Evolutionary conservation across 2,329 filamentous ascomycete genomes (phyloP).

Genomic region (Zasmidium citrigriseum): DNA sequence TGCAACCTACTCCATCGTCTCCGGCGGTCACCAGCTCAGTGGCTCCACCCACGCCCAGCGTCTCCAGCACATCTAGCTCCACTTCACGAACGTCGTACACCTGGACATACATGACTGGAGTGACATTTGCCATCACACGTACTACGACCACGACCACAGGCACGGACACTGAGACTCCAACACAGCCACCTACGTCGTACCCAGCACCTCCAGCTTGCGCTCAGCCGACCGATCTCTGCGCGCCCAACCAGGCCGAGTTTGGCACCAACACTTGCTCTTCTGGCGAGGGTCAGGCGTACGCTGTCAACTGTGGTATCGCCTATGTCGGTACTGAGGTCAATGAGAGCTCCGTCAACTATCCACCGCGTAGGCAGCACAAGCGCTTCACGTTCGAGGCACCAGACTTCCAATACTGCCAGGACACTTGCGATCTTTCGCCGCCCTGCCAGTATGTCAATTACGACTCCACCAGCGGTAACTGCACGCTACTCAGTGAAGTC

Average conservation of each 20-base stretch:
- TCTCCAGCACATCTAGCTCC: background rate
- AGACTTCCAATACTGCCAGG: conserved; percentile 2
- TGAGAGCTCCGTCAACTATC: background rate
- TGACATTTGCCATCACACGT: background rate
- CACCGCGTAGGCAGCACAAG: background rate
- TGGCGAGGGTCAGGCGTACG: conserved; percentile 1
- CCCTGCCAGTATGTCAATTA: conserved; percentile 6
- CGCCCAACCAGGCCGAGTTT: background rate
- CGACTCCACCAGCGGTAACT: background rate
- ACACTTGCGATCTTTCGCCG: background rate
- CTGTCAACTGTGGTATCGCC: conserved; percentile 1
- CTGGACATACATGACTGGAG: background rate
- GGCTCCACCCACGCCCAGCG: background rate
- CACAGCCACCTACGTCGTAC: background rate
- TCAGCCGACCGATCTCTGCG: background rate
- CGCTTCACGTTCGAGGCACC: background rate
- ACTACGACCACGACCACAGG: background rate
- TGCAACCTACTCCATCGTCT: background rate
- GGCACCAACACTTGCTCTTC: background rate
- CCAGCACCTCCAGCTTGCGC: background rate
- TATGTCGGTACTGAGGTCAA: background rate
- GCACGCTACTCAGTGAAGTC: conserved; percentile 5
- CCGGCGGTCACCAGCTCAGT: background rate
- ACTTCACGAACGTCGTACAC: background rate
- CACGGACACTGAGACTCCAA: background rate